Evolutionary conservation across 192 early-diverging fungal species (phyloP).

Genomic region (Entomortierella beljakovae): DNA sequence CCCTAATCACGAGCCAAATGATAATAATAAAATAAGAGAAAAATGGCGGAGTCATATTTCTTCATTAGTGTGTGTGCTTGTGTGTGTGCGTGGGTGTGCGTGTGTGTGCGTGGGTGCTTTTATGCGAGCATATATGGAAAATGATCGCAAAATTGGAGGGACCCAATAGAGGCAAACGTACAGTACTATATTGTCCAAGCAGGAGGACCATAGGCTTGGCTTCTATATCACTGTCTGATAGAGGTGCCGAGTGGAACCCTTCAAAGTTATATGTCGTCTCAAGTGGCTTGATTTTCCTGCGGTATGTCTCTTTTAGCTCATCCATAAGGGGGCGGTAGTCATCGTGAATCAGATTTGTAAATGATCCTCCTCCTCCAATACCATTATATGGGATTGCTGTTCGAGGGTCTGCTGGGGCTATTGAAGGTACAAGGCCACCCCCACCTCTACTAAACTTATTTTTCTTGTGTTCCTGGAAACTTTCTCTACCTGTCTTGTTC

Average conservation of each 20-base stretch:
- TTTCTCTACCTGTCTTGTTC: slow-evolving; percentile 11
- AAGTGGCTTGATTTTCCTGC: slow-evolving; percentile 77
- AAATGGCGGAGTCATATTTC: no score
- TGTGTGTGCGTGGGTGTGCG: no score
- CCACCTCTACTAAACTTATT: slow-evolving; percentile 27
- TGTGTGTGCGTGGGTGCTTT: no score
- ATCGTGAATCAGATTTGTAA: slow-evolving; percentile 53
- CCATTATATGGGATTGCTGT: no score
- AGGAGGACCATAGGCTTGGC: slow-evolving; percentile 90
- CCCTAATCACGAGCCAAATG: slow-evolving; percentile 55
- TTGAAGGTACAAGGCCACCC: background rate
- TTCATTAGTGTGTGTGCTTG: no score
- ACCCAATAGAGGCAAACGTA: slow-evolving; percentile 14
- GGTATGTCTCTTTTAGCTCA: slow-evolving; percentile 76
- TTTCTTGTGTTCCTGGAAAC: slow-evolving; percentile 34
- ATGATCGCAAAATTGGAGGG: no score
- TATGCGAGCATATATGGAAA: no score
- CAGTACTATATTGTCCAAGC: slow-evolving; percentile 89
- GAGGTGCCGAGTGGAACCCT: slow-evolving; percentile 82
- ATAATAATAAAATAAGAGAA: background rate
- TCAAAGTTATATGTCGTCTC: slow-evolving; percentile 83
- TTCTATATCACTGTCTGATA: slow-evolving; percentile 84
- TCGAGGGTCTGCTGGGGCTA: background rate
- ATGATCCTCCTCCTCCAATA: slow-evolving; percentile 35
- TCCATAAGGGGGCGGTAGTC: slow-evolving; percentile 71